Evolutionary conservation across 179 eudicot genomes (phyloP).

Genomic region (Spergularia azorica): DNA sequence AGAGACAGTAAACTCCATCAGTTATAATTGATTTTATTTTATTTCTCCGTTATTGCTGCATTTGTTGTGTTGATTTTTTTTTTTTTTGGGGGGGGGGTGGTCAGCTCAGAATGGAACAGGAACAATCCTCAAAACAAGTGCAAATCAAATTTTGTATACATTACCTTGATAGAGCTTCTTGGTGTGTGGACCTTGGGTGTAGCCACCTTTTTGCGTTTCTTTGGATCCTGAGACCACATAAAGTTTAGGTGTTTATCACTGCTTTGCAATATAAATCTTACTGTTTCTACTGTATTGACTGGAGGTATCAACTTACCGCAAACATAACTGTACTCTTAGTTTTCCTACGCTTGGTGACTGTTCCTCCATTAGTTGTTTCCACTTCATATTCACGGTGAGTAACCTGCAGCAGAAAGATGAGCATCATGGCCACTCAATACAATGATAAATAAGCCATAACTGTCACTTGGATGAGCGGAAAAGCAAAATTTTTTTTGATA

Average conservation of each 20-base stretch:
- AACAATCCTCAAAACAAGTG: not conserved
- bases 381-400: constrained; percentile 92
- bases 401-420: constrained; percentile 46
- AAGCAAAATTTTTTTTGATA: too few species aligned
- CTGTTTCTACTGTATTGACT: not conserved
- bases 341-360: constrained; percentile 77
- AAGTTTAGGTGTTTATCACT: constrained; percentile 12
- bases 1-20: too few species aligned
- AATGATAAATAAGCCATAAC: not conserved
- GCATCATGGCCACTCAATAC: constrained; percentile 11
- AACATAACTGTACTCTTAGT: constrained; percentile 93
- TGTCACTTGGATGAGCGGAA: not conserved
- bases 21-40: not conserved
- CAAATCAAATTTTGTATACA: not conserved
- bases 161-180: constrained; percentile 57
- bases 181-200: constrained; percentile 72
- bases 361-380: constrained; percentile 77
- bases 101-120: too few species aligned
- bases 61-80: too few species aligned
- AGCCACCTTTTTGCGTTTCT: constrained; percentile 59
- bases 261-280: not conserved
- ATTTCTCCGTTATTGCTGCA: too few species aligned
- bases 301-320: constrained; percentile 50
- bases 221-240: constrained; percentile 58
- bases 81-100: too few species aligned